A percentile compares a stretch with the other conserved stretches of the same genome.
These are phyloP conservation scores for Diaporthe nobilis DNA, from an alignment of 2,329 filamentous ascomycete species.

Conservation along the genomic window DNA sequence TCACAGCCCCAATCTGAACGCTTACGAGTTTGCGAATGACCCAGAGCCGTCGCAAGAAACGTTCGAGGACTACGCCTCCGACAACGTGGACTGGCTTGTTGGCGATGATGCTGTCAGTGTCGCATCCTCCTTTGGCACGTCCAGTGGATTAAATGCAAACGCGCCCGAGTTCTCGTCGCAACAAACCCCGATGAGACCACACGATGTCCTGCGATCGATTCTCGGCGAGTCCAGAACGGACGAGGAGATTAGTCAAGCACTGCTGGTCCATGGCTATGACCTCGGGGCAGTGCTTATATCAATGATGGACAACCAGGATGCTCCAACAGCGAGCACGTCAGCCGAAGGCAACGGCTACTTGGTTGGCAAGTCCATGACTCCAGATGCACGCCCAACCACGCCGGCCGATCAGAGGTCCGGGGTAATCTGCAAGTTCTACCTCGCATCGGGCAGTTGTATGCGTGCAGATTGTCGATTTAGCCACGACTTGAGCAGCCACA, in stretches of 20 bases:
- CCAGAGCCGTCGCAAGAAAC: conserved; percentile 85
- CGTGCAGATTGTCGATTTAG: conserved; percentile 97
- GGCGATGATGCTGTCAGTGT: conserved; percentile 88
- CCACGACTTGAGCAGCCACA: conserved; percentile 93
- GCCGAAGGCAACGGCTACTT: conserved; percentile 70
- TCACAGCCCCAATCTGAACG: conserved; percentile 93
- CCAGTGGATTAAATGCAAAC: conserved; percentile 81
- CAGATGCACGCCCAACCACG: conserved; percentile 81
- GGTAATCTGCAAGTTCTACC: conserved; percentile 96
- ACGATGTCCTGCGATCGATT: conserved; percentile 97
- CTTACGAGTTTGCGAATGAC: conserved; percentile 93
- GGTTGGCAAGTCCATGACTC: conserved; percentile 90
- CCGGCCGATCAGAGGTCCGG: conserved; percentile 85
- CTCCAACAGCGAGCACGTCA: conserved; percentile 48
- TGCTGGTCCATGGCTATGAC: conserved; percentile 92
- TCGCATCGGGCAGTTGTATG: conserved; percentile 95
- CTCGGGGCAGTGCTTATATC: conserved; percentile 91
- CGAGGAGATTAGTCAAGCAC: conserved; percentile 93
- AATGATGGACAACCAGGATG: conserved; percentile 81
- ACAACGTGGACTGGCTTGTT: conserved; percentile 97
- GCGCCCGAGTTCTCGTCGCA: conserved; percentile 83
- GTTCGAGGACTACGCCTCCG: conserved; percentile 90
- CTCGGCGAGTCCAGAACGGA: conserved; percentile 90
- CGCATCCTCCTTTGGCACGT: conserved; percentile 78
- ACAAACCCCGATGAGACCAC: conserved; percentile 94